Conservation (phyloP, 176 grass and related monocot species). For the Typha latifolia region DNA sequence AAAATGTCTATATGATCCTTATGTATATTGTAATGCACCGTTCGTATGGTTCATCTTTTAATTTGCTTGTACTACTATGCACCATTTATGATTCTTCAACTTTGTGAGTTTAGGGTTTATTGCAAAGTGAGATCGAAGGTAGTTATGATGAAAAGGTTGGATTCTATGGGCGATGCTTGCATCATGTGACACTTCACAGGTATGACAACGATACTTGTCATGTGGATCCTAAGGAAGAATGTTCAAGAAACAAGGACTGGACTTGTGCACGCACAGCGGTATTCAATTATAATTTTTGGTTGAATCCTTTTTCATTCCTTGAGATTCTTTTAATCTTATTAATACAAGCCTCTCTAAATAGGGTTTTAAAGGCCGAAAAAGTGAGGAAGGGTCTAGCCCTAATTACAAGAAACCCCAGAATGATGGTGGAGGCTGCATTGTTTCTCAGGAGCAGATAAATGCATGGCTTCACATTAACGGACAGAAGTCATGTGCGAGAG, state of each 20-base stretch:
- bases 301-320: slow-evolving; percentile 3
- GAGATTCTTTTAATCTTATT: slow-evolving; percentile 5
- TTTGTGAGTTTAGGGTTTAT: slow-evolving; percentile 45
- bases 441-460: slow-evolving; percentile 92
- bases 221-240: slow-evolving; percentile 35
- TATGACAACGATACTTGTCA: slow-evolving; percentile 19
- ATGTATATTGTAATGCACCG: background rate
- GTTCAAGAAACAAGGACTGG: slow-evolving; percentile 36
- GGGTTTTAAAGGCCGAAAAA: slow-evolving; percentile 65
- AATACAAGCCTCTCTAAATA: slow-evolving; percentile 23
- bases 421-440: slow-evolving; percentile 38
- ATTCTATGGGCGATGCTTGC: slow-evolving; percentile 75
- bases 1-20: no score
- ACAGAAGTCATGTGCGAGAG: slow-evolving; percentile 42
- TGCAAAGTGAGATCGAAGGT: slow-evolving; percentile 93
- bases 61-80: background rate
- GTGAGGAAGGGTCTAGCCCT: slow-evolving; percentile 29
- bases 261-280: slow-evolving; percentile 72
- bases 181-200: slow-evolving; percentile 43
- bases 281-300: slow-evolving; percentile 19
- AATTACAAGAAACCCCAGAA: slow-evolving; percentile 23
- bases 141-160: slow-evolving; percentile 64
- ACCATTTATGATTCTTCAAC: background rate
- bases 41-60: background rate
- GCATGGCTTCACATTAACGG: slow-evolving; percentile 88